These are phyloP conservation scores for Taiozyma onychis DNA, from an alignment of 1,139 yeast genomes.

Conservation along the genomic window DNA sequence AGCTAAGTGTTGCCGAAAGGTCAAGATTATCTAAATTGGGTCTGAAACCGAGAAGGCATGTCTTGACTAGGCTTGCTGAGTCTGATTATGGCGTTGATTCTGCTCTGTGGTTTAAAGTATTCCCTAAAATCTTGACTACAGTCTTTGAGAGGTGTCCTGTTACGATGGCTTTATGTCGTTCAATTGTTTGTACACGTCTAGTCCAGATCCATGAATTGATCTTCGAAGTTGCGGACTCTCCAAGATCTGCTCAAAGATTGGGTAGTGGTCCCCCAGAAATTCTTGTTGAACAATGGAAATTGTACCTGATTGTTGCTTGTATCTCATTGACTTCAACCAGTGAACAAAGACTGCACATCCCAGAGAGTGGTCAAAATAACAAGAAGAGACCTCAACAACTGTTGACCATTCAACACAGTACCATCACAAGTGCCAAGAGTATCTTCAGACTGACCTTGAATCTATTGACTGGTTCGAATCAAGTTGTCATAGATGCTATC, in stretches of 20 bases:
- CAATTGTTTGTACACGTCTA: conserved; percentile 83
- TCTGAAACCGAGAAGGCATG: conserved; percentile 50
- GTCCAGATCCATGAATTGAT: conserved; percentile 87
- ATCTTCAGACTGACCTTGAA: conserved; percentile 88
- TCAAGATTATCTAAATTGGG: conserved; percentile 62
- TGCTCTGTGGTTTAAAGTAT: conserved; percentile 88
- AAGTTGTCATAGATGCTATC: conserved; percentile 75
- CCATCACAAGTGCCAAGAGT: conserved; percentile 88
- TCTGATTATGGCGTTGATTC: conserved; percentile 94
- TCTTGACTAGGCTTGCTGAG: conserved; percentile 71
- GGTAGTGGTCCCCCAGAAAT: conserved; percentile 58
- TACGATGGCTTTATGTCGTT: conserved; percentile 89
- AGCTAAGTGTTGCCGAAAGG: conserved; percentile 76
- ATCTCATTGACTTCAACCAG: conserved; percentile 85
- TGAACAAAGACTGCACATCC: conserved; percentile 73
- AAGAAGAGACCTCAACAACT: conserved; percentile 64
- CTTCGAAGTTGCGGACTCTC: conserved; percentile 53
- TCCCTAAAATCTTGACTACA: conserved; percentile 66
- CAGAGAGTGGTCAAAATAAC: conserved; percentile 29
- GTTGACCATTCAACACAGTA: conserved; percentile 79
- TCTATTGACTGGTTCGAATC: conserved; percentile 64
- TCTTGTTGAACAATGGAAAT: conserved; percentile 81
- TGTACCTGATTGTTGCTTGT: conserved; percentile 87
- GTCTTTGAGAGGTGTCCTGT: conserved; percentile 84
- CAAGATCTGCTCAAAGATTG: conserved; percentile 20